These are phyloP conservation scores for Pichia sporocuriosa DNA, from an alignment of 805 yeast species.

Conservation along the genomic window DNA sequence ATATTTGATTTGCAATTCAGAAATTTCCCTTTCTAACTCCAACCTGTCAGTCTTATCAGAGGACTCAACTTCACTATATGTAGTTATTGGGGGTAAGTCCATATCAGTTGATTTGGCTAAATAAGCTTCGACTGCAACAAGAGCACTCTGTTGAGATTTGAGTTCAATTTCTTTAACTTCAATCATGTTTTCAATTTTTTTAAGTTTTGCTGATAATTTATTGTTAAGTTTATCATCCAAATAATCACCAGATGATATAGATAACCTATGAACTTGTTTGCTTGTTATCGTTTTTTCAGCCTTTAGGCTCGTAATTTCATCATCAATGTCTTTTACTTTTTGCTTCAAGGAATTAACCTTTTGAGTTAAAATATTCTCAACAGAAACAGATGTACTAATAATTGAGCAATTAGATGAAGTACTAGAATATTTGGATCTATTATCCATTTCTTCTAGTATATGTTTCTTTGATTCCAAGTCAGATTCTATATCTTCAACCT, in stretches of 20 bases:
- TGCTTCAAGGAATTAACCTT: slow-evolving; percentile 4
- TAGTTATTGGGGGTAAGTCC: slow-evolving; percentile 7
- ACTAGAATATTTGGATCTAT: slow-evolving; percentile 6
- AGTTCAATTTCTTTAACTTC: slow-evolving; percentile 13
- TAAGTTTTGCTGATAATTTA: slow-evolving; percentile 2
- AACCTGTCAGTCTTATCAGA: not conserved
- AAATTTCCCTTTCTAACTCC: slow-evolving; percentile 10
- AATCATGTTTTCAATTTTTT: slow-evolving; percentile 7
- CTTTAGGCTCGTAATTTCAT: not conserved
- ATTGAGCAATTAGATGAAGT: slow-evolving; percentile 6
- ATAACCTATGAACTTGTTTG: slow-evolving; percentile 12
- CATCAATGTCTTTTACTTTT: slow-evolving; percentile 1
- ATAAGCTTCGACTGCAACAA: slow-evolving; percentile 15
- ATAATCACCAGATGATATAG: slow-evolving; percentile 9
- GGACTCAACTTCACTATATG: not conserved
- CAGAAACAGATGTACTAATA: slow-evolving; percentile 5
- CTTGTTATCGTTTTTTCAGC: not conserved
- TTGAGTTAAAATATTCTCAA: slow-evolving; percentile 9
- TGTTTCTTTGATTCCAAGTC: slow-evolving; percentile 12
- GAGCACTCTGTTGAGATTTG: slow-evolving; percentile 12
- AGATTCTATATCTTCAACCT: slow-evolving; percentile 10
- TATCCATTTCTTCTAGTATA: slow-evolving; percentile 11
- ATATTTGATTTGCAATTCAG: slow-evolving; percentile 5
- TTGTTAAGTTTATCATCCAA: not conserved
- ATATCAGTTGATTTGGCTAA: slow-evolving; percentile 10